Percentiles rank a stretch among this genome's conserved stretches.
These are phyloP conservation scores for Diddensiella santjacobensis DNA, from an alignment of 805 yeast species.

Conservation along the genomic window DNA sequence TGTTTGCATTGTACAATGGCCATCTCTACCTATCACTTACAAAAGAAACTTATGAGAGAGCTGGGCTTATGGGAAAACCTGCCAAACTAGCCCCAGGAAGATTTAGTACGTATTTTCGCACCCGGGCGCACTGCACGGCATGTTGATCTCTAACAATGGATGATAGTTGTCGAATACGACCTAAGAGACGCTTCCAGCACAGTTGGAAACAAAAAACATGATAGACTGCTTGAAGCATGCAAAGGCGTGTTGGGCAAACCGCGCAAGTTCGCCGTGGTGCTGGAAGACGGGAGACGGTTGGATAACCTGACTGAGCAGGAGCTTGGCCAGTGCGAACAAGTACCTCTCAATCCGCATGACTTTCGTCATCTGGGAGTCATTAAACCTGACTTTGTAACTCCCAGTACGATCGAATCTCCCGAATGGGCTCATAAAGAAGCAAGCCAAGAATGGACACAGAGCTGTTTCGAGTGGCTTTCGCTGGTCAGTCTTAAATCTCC, in stretches of 20 bases:
- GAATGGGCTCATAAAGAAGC: slow-evolving; percentile 8
- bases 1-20: slow-evolving; percentile 31
- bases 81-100: slow-evolving; percentile 21
- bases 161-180: slow-evolving; percentile 15
- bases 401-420: background rate
- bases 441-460: slow-evolving; percentile 20
- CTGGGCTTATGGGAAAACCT: slow-evolving; percentile 35
- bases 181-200: slow-evolving; percentile 8
- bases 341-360: background rate
- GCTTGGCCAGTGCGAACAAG: background rate
- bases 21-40: slow-evolving; percentile 32
- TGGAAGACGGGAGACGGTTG: background rate
- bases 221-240: slow-evolving; percentile 24
- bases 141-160: background rate
- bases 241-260: slow-evolving; percentile 16
- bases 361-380: background rate
- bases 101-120: background rate
- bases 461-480: slow-evolving; percentile 22
- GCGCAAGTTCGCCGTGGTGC: slow-evolving; percentile 2
- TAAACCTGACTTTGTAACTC: background rate
- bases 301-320: background rate
- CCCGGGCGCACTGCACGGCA: no score
- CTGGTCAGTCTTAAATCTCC: slow-evolving; percentile 20
- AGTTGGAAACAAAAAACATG: slow-evolving; percentile 13
- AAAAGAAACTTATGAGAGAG: slow-evolving; percentile 29